phyloP scores from a whole-genome alignment of 1,284 basidiomycete genomes.

The Amylostereum areolatum region DNA sequence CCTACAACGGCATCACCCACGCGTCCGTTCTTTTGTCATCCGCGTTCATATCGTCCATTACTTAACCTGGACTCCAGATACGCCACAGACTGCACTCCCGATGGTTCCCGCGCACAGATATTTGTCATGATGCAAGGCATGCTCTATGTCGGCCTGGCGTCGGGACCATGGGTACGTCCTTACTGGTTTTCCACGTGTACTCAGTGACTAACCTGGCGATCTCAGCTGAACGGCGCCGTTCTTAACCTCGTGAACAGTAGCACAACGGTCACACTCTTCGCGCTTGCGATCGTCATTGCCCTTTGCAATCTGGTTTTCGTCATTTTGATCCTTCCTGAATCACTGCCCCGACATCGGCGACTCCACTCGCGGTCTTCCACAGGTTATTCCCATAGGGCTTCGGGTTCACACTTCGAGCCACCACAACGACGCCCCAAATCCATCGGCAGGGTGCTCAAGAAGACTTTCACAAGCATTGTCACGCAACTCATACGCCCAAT shows the following conservation, averaged over 20 bases:
- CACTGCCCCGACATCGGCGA: slow-evolving; percentile 18
- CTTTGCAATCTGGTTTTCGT: slow-evolving; percentile 28
- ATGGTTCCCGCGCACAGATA: slow-evolving; percentile 44
- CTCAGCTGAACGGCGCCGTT: slow-evolving; percentile 12
- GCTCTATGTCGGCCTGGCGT: slow-evolving; percentile 41
- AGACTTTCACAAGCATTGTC: not conserved
- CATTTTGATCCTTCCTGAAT: slow-evolving; percentile 41
- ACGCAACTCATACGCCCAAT: slow-evolving; percentile 32
- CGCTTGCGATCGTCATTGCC: slow-evolving; percentile 10
- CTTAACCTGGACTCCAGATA: slow-evolving; percentile 28
- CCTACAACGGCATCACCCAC: slow-evolving; percentile 46
- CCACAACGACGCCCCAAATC: not conserved
- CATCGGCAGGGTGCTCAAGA: not conserved
- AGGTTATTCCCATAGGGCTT: not conserved
- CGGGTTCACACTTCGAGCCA: too few species aligned
- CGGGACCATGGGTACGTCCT: slow-evolving; percentile 43
- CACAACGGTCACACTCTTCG: slow-evolving; percentile 11
- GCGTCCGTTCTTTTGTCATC: slow-evolving; percentile 26
- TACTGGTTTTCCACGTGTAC: slow-evolving; percentile 25
- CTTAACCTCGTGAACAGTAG: slow-evolving; percentile 8
- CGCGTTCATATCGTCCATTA: slow-evolving; percentile 3
- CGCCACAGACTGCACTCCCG: slow-evolving; percentile 43
- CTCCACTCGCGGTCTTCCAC: not conserved
- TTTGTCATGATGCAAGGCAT: slow-evolving; percentile 49
- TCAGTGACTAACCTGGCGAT: slow-evolving; percentile 5